Percentiles rank a stretch among this genome's conserved stretches.
Evolutionary conservation across 371 early-diverging fungal species (phyloP).

Genomic region (Syncephalis plumigaleata): DNA sequence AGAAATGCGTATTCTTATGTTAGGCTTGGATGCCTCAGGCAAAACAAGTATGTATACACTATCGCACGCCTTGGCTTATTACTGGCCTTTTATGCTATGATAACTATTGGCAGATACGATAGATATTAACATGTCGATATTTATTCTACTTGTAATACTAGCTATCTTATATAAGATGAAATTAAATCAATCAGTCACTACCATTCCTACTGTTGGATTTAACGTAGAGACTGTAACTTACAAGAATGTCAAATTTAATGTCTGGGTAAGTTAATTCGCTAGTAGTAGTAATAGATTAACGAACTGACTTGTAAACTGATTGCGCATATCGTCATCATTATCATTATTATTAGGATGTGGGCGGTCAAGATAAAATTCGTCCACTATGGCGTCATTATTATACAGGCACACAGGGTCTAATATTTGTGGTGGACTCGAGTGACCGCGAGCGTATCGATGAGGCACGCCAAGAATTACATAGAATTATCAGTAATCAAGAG

Average conservation of each 20-base stretch:
- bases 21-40: constrained; percentile 87
- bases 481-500: constrained; percentile 65
- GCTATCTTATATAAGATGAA: constrained; percentile 83
- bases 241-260: constrained; percentile 82
- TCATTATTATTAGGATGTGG: constrained; percentile 56
- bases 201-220: constrained; percentile 81
- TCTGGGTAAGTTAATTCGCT: constrained; percentile 41
- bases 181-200: constrained; percentile 66
- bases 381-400: constrained; percentile 83
- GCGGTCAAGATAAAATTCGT: constrained; percentile 81
- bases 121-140: not conserved
- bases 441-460: constrained; percentile 71
- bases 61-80: no score
- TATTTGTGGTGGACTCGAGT: constrained; percentile 77
- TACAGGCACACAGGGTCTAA: constrained; percentile 69
- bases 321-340: not conserved
- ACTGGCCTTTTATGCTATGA: no score
- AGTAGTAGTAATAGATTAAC: no score
- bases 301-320: constrained; percentile 1
- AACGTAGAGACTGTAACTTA: constrained; percentile 78
- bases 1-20: constrained; percentile 80
- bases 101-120: no score
- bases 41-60: constrained; percentile 59
- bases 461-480: constrained; percentile 64
- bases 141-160: constrained; percentile 7